Conservation (phyloP, 495 filamentous ascomycete species). For the Bathelium albidoporum region DNA sequence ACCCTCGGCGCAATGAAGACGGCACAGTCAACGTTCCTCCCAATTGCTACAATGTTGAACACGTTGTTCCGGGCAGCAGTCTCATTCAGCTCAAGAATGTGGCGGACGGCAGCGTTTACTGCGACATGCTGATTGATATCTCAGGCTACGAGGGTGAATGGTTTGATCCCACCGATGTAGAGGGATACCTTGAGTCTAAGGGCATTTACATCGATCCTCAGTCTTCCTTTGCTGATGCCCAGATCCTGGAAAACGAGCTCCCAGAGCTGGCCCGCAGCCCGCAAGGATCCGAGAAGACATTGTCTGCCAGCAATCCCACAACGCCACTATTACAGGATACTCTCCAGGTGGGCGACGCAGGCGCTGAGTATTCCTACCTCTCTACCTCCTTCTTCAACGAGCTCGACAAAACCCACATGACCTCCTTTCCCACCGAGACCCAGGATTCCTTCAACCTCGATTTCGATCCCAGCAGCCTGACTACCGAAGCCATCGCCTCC, state of each 20-base stretch:
- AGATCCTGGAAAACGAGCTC: slow-evolving; percentile 24
- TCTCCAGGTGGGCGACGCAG: background rate
- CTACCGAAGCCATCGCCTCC: background rate
- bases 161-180: slow-evolving; percentile 63
- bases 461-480: background rate
- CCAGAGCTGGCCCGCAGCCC: background rate
- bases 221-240: slow-evolving; percentile 43
- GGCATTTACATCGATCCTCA: slow-evolving; percentile 46
- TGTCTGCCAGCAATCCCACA: background rate
- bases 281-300: background rate
- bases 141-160: slow-evolving; percentile 50
- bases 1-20: slow-evolving; percentile 31
- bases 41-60: slow-evolving; percentile 28
- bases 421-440: background rate
- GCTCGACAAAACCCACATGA: background rate
- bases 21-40: slow-evolving; percentile 20
- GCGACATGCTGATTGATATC: slow-evolving; percentile 17
- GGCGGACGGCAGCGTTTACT: background rate
- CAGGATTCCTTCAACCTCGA: background rate
- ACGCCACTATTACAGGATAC: slow-evolving; percentile 2
- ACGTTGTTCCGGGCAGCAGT: slow-evolving; percentile 21
- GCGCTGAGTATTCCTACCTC: background rate
- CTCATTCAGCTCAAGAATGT: slow-evolving; percentile 4
- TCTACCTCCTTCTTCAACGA: background rate
- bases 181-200: slow-evolving; percentile 52